Percentiles rank a stretch among this genome's conserved stretches.
phyloP scores from a whole-genome alignment of 2,329 filamentous ascomycete species.

The Fusarium brevicatenulatum region DNA sequence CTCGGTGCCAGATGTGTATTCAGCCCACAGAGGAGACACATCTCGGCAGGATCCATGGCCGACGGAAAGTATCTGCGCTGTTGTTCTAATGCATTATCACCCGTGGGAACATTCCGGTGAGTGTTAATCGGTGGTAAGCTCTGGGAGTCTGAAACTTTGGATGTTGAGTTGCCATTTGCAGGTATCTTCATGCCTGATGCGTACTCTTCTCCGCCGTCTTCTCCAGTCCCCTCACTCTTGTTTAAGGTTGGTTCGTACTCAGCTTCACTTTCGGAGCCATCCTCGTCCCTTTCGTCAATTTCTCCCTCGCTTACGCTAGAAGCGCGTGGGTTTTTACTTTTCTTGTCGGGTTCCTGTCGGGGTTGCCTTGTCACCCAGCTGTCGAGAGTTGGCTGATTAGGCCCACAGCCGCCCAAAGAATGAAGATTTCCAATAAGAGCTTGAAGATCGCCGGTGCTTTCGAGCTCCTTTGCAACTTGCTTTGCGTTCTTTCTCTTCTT shows the following conservation, averaged over 20 bases:
- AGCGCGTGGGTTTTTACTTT: slow-evolving; percentile 32
- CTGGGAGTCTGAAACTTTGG: slow-evolving; percentile 1
- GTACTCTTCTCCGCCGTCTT: slow-evolving; percentile 7
- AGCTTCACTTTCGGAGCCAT: slow-evolving; percentile 42
- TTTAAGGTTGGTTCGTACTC: slow-evolving; percentile 41
- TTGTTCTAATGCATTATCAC: slow-evolving; percentile 51
- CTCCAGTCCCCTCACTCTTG: slow-evolving; percentile 18
- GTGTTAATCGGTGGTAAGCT: slow-evolving; percentile 23
- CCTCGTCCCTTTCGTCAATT: slow-evolving; percentile 12
- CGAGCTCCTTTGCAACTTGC: slow-evolving; percentile 43
- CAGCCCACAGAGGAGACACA: slow-evolving; percentile 64
- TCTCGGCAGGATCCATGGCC: slow-evolving; percentile 52
- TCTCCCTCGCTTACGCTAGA: slow-evolving; percentile 37
- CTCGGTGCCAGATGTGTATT: slow-evolving; percentile 56
- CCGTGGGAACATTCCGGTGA: slow-evolving; percentile 40
- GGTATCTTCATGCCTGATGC: background rate
- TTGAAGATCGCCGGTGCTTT: slow-evolving; percentile 40
- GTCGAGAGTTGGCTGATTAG: slow-evolving; percentile 12
- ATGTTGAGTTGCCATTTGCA: slow-evolving; percentile 20
- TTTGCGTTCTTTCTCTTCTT: slow-evolving; percentile 49
- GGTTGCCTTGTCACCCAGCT: slow-evolving; percentile 12
- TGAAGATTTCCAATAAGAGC: slow-evolving; percentile 36
- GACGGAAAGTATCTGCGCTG: slow-evolving; percentile 64
- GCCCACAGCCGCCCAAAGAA: background rate
- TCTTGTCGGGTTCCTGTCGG: slow-evolving; percentile 3